Base-by-base conservation (phyloP, 1,284 basidiomycete species). In the Ceratobasidium sp. region DNA sequence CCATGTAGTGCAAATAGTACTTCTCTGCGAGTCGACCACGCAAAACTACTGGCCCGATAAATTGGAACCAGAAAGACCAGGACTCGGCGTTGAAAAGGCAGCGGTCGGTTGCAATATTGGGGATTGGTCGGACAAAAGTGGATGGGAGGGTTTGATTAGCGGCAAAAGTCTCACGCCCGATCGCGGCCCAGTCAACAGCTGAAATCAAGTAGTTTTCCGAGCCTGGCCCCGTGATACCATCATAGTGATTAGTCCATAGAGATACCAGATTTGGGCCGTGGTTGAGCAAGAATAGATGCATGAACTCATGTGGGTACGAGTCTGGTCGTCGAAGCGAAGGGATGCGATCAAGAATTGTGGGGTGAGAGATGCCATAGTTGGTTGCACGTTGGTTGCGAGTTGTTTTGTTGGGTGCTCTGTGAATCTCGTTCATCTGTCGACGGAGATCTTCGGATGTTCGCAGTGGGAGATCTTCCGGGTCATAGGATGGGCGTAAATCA, bases 11-110 rank as follows among this genome's bases (percentile, higher is more conserved):
- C 2, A 65, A 54, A 74, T 83, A 80, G 57, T 82, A 83, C 59
- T 79, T 78, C 9, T 65, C 27, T 0, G 53, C 14, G 50, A 83
- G 80, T 6, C 78, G 77, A 41, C 75, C 76, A n/a, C 75, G 36
- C 7, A 83, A 77, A 17, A 82, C 48, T 44, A 79, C 71, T 14
- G 82, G 82, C 2, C 77, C 79, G 36, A 82, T 31, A 51, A 79
- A 82, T 22, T 81, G 76, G 31, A 80, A 79, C 84, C 84, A 85
- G 73, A 84, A 83, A 17, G 76, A 77, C 78, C 79, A 84, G 0
- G 79, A 76, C 73, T 85, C 83, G 1, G 83, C 83, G n/a, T 80
- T 84, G 63, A 80, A 81, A 1, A 44, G 48, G 0, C 27, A 27
- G 1, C 64, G 53, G 15, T 82, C 77, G 9, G 73, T 64, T 1